Percentiles rank a stretch among this genome's conserved stretches.
Evolutionary conservation across 192 early-diverging fungal genomes (phyloP).

Genomic region (Linnemannia hyalina): DNA sequence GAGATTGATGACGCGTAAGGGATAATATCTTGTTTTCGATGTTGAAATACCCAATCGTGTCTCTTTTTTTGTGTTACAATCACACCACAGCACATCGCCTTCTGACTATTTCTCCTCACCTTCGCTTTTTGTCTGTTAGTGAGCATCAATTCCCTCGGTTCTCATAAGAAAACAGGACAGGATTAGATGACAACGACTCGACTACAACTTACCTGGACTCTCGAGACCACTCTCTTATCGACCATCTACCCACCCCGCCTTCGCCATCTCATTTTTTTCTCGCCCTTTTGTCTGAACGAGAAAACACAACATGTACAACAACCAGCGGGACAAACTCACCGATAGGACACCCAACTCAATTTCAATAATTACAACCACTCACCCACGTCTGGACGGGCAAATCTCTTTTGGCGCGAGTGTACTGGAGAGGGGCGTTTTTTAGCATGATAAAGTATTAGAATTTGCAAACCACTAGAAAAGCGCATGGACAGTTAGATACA

Average conservation of each 20-base stretch:
- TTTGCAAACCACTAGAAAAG: not conserved
- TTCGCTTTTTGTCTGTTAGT: not conserved
- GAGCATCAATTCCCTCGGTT: constrained; percentile 4
- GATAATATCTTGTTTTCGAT: not conserved
- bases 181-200: not conserved
- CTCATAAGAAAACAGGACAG: not conserved
- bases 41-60: not conserved
- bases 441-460: not conserved
- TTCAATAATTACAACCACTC: not conserved
- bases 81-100: not conserved
- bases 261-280: not conserved
- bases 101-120: not conserved
- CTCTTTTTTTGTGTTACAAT: not conserved
- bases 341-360: not conserved
- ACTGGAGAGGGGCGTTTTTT: not conserved
- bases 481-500: not conserved
- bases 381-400: no score
- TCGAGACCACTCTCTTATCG: not conserved
- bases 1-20: constrained; percentile 59
- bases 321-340: not conserved
- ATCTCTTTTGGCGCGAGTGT: not conserved
- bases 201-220: not conserved
- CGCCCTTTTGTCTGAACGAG: not conserved
- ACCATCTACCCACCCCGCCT: not conserved
- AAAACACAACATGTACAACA: constrained; percentile 2